phyloP scores from a whole-genome alignment of 345 rosid genomes.

The Pseudoturritis turrita region DNA sequence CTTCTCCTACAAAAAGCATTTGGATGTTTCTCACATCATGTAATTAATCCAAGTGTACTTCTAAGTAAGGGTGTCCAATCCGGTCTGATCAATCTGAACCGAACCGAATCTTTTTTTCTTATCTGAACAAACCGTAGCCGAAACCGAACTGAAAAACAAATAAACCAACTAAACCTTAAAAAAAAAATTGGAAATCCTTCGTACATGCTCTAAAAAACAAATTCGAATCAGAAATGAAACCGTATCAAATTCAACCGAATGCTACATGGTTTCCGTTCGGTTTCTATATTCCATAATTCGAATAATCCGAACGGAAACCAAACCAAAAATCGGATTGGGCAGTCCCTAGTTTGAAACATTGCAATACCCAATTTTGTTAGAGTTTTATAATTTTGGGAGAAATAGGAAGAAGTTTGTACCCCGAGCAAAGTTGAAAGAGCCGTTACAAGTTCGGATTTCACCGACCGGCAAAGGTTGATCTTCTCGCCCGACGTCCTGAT shows the following conservation, averaged over 20 bases:
- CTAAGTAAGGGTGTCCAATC: not conserved
- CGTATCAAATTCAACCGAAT: too few species aligned
- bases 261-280: too few species aligned
- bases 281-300: not conserved
- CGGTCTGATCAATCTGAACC: not conserved
- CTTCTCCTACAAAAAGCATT: constrained; percentile 39
- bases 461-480: constrained; percentile 39
- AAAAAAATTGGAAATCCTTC: too few species aligned
- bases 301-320: not conserved
- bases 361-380: not conserved
- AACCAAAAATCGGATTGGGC: not conserved
- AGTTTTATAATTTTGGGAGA: not conserved
- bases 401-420: constrained; percentile 42
- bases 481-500: constrained; percentile 44
- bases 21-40: not conserved
- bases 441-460: constrained; percentile 45
- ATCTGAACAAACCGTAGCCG: too few species aligned
- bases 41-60: not conserved
- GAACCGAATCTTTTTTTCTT: too few species aligned
- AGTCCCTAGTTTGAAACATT: not conserved
- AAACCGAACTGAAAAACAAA: too few species aligned
- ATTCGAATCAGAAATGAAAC: too few species aligned
- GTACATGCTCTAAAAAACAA: too few species aligned
- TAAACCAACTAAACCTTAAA: too few species aligned
- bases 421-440: constrained; percentile 65